Conservation (phyloP, 2,329 filamentous ascomycete genomes). For the Aspergillus vadensis region DNA sequence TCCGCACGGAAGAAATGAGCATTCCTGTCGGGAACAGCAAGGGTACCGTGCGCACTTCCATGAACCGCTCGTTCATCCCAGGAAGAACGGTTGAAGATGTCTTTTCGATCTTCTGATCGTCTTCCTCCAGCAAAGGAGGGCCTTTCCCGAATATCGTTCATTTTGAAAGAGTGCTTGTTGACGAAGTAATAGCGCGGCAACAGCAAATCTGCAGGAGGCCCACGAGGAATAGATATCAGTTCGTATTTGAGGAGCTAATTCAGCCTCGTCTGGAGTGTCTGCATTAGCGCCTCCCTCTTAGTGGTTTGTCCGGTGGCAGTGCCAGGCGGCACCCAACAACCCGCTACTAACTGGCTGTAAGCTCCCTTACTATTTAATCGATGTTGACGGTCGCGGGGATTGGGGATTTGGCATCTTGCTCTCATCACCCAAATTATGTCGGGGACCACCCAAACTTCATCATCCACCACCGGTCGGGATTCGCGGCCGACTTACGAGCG, state of each 20-base stretch:
- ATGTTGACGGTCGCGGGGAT: not conserved
- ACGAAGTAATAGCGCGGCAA: not conserved
- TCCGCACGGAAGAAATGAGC: not conserved
- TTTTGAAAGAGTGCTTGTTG: not conserved
- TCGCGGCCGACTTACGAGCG: not conserved
- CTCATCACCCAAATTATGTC: not conserved
- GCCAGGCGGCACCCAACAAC: too few relatives aligned
- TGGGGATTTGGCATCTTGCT: not conserved
- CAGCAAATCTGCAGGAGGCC: not conserved
- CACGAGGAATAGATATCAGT: not conserved
- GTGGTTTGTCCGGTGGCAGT: too few relatives aligned
- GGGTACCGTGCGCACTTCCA: not conserved
- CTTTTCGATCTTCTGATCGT: not conserved
- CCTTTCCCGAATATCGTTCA: not conserved
- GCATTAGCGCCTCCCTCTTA: too few relatives aligned
- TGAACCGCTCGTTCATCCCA: not conserved
- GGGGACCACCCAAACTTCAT: not conserved
- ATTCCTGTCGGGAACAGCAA: not conserved
- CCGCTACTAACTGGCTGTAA: too few relatives aligned
- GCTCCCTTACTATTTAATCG: too few relatives aligned
- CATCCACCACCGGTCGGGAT: not conserved
- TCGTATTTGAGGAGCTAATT: not conserved
- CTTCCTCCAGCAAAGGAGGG: fast-evolving
- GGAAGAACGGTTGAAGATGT: not conserved
- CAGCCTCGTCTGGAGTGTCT: too few relatives aligned